Evolutionary conservation across 106 monocot species (phyloP).

Genomic region (Dendrobium huoshanense): DNA sequence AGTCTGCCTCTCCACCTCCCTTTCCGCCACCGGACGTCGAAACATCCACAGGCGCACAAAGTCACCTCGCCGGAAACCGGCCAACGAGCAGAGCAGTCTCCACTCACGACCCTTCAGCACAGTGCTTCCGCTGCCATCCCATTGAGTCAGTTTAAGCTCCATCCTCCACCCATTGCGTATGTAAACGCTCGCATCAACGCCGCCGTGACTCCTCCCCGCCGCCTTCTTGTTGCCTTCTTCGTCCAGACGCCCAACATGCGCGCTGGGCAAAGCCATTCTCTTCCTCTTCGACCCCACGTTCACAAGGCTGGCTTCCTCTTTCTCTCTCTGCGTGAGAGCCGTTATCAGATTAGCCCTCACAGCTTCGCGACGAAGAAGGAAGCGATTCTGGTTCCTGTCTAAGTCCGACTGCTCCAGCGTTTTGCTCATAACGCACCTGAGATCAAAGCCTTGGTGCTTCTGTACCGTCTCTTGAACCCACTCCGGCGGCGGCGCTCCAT

Average conservation of each 20-base stretch:
- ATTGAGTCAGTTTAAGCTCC: not conserved
- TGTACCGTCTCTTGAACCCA: not conserved
- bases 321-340: not conserved
- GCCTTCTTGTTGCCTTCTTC: not conserved
- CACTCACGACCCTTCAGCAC: not conserved
- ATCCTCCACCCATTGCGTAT: not conserved
- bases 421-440: not conserved
- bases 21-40: not conserved
- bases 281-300: not conserved
- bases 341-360: not conserved
- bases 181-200: not conserved
- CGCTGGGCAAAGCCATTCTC: not conserved
- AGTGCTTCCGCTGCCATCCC: not conserved
- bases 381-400: not conserved
- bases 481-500: not conserved
- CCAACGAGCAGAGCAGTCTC: not conserved
- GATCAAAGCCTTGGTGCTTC: not conserved
- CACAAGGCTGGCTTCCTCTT: not conserved
- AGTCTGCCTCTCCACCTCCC: too few relatives aligned
- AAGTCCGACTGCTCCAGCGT: not conserved
- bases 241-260: not conserved
- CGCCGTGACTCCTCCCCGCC: not conserved
- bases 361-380: not conserved
- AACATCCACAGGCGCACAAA: not conserved
- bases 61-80: not conserved